Base-by-base conservation (phyloP, 1,139 yeast genomes). In the Suhomyces taliae region DNA sequence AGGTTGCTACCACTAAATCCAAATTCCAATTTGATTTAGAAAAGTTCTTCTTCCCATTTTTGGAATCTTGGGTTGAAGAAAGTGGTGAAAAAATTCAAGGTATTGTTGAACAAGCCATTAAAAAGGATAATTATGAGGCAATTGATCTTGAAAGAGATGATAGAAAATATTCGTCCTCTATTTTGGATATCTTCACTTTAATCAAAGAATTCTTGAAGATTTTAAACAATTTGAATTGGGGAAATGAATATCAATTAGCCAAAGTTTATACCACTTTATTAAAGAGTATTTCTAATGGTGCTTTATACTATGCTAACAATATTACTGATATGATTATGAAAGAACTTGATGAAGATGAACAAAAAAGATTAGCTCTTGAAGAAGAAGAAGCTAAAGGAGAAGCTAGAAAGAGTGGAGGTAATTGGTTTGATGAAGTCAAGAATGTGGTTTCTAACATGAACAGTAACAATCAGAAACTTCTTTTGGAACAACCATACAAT, bases 141-240 rank as follows among this genome's bases (percentile, higher is more conserved):
- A 64, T 83, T 14, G 80, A 81, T 53, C 56, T 74, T 4, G 74
- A 68, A 0, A 65, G 60, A 29, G 76, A 74, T 43, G 62, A 64
- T 9, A 70, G 69, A 47, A 72, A 51, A 50, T 70, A 57, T 46
- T 72, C 77, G 48, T 70, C 81, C 1, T 86, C 93, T 0, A 87
- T 87, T 1, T 63, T 79, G 29, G 95, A 88, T 59, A 76, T 86
- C 24, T 85, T 87, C 61, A 73, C 82, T 8, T 72, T 87, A 58
- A 76, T 87, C 41, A 78, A 78, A 51, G 83, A 84, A 49, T 79
- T 82, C 15, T 60, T 87, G 26, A 65, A 68, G 7, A 70, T 86
- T 14, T 67, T 89, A 42, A 73, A 70, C n/a, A 73, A 69, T 7
- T 68, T 86, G 34, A 67, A 76, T 4, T 89, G 96, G 96, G 65